Evolutionary conservation across 192 early-diverging fungal genomes (phyloP), one percentile per base, ranked within the genome.

Genomic region (Chytriomyces hyalinus): DNA sequence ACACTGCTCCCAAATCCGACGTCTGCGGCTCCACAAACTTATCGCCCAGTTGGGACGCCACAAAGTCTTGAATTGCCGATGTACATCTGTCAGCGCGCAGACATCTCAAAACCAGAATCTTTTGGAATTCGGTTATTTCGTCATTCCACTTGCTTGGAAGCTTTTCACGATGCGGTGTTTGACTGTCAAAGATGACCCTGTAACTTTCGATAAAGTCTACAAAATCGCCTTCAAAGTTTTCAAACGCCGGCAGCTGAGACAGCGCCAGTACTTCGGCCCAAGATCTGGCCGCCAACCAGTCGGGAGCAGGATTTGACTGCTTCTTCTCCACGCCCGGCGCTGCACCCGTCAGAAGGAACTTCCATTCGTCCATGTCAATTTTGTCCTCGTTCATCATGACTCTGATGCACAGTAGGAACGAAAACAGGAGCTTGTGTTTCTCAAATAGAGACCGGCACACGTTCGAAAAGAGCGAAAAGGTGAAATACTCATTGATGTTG

Each of bases 381-480:
- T 87, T 81, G 66, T 87, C 81, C 11, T 87, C 84, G 69, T 89
- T 85, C 86, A 88, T 90, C 73, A 88, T 67, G 48, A 91, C 90
- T 26, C 90, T 70, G 24, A 90, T 85, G 45, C 79, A 84, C 10
- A 91, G 77, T 57, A 90, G 69, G 80, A 91, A 91, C 2, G 85
- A 86, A 77, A 87, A 91, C 22, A 90, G 75, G 28, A 91, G 82
- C 80, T 91, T 91, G 77, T 91, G 88, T 65, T 89, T 88, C 75
- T 91, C 90, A 78, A 91, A 91, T 28, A 91, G 71, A 8, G 85
- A 87, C 17, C 90, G 79, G 65, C 90, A 91, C 3, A 91, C 90
- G 63, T 91, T 91, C 3, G 84, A 76, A 73, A 87, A 91, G 49
- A 91, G 64, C 11, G 87, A 87, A 76, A 84, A 91, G 7, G 90